phyloP scores from a whole-genome alignment of 2,329 filamentous ascomycete species.

The Stachybotrys chlorohalonatus region DNA sequence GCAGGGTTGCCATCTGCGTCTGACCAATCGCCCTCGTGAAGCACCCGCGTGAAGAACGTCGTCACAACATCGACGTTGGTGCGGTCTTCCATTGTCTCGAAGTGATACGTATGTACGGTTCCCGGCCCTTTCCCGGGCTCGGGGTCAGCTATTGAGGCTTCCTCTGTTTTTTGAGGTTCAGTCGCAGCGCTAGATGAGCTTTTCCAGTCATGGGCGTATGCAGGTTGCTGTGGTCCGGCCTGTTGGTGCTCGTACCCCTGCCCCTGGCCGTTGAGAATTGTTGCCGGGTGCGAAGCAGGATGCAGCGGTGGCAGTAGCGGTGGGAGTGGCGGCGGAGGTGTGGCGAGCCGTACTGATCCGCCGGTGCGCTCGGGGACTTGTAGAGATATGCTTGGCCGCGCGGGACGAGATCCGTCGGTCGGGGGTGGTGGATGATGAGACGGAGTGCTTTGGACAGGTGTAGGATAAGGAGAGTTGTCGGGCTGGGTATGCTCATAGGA shows the following conservation, averaged over 20 bases:
- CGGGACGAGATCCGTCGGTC: conserved; percentile 13
- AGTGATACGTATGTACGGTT: conserved; percentile 18
- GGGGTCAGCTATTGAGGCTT: background rate
- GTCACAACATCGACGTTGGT: conserved; percentile 52
- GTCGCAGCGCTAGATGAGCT: conserved; percentile 1
- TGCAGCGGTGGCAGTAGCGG: conserved; percentile 30
- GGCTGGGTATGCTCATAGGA: background rate
- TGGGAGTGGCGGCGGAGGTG: conserved; percentile 36
- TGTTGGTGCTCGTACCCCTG: conserved; percentile 7
- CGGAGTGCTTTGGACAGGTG: conserved; percentile 1
- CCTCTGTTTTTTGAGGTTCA: background rate
- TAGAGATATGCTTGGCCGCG: conserved; percentile 28
- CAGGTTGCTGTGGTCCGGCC: conserved; percentile 2
- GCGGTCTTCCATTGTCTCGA: conserved; percentile 30
- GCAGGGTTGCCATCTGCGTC: conserved; percentile 35
- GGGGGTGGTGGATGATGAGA: conserved; percentile 6
- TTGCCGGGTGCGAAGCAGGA: conserved; percentile 25
- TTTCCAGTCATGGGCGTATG: background rate
- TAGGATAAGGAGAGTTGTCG: conserved; percentile 1
- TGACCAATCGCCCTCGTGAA: conserved; percentile 42
- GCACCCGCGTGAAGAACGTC: conserved; percentile 40
- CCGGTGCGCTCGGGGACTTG: conserved; percentile 42
- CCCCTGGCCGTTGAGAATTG: background rate
- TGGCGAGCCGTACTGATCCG: conserved; percentile 53
- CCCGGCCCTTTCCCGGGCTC: conserved; percentile 3